Evolutionary conservation across 768 basidiomycete species (phyloP), one percentile per base, ranked within the genome.

Genomic region (Calocybe cyanea): DNA sequence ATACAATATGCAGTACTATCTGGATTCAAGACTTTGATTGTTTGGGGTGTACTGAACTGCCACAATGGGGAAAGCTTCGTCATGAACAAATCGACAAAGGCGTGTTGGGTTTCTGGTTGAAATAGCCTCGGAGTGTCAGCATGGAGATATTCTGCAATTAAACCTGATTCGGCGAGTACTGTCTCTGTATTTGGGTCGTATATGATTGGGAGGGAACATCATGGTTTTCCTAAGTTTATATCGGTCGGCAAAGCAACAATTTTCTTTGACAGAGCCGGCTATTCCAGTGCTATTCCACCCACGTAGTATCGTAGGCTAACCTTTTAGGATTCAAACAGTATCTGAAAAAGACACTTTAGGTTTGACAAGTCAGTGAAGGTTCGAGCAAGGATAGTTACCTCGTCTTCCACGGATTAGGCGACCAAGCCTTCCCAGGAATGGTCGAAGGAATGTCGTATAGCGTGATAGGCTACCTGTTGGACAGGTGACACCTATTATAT

Each of bases 381-480:
- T 6, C 10, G n/a, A 7, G 18, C 62, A n/a, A n/a, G n/a, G n/a
- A n/a, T n/a, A n/a, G n/a, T 36, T 25, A 70, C 76, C 76, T 58
- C 13, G 64, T 58, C 53, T 73, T 76, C 69, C 67, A 74, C 19
- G 69, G 67, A 47, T 74, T 76, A 4, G 71, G 68, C 3, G 71
- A 71, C 68, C 70, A 75, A 10, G 65, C 60, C 8, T 55, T 58
- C 32, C 10, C 46, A 1, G 54, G 45, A 3, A 62, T 40, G 24
- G 54, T 59, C 24, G 64, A 63, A n/a, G 70, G 68, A 31, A 77
- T 68, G 45, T 77, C 76, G 59, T 75, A 78, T 36, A 75, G 57
- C 7, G 53, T 61, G 48, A 72, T 68, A 8, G 31, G 31, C 31
- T 32, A n/a, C 31, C n/a, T n/a, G n/a, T n/a, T n/a, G n/a, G n/a